These are phyloP conservation scores for Arabis hirsuta DNA, from an alignment of 345 rosid species.

Conservation along the genomic window DNA sequence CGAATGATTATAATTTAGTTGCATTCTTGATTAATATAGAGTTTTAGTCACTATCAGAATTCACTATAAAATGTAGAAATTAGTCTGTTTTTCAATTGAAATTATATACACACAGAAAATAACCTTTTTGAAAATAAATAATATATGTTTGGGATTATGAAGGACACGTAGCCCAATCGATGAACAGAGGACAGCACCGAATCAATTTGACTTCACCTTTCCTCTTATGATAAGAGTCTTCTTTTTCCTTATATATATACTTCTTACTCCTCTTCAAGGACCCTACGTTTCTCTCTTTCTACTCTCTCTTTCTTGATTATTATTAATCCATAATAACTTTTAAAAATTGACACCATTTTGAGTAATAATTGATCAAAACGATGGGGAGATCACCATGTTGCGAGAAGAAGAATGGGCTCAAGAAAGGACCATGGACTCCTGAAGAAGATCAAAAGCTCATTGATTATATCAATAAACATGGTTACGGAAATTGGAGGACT, in stretches of 20 bases:
- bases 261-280: conserved; percentile 32
- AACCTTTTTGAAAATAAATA: no score
- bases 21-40: no score
- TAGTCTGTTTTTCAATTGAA: no score
- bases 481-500: conserved; percentile 86
- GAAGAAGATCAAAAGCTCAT: conserved; percentile 79
- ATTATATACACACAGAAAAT: no score
- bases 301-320: conserved; percentile 14
- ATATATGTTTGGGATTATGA: background rate
- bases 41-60: no score
- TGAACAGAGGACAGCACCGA: conserved; percentile 85
- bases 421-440: conserved; percentile 90
- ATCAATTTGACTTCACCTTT: conserved; percentile 63
- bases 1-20: no score
- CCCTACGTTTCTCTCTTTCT: conserved; percentile 37
- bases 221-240: conserved; percentile 27
- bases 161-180: conserved; percentile 71
- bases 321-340: conserved; percentile 10
- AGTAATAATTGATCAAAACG: background rate
- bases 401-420: conserved; percentile 70
- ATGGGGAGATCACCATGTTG: conserved; percentile 89
- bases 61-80: no score
- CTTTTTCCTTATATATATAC: conserved; percentile 35
- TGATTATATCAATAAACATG: conserved; percentile 69
- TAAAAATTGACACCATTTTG: background rate